Evolutionary conservation across 495 filamentous ascomycete genomes (phyloP), one percentile per base, ranked within the genome.

Genomic region (Hypoxylon trugodes): DNA sequence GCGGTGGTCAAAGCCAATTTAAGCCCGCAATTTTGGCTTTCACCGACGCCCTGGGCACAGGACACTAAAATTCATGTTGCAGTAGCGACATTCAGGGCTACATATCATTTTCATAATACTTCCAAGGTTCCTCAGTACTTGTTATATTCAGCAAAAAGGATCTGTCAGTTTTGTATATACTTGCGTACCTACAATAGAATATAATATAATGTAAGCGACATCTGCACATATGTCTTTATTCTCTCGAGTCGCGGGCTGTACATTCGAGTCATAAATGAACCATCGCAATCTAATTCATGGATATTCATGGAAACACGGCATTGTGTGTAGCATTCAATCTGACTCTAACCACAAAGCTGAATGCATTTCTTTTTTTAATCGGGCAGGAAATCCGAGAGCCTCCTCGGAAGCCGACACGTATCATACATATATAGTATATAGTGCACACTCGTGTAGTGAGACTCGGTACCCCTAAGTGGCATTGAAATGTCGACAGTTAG

Each of bases 1-100:
- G 25, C 21, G n/a, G 16, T 66, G 57, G 51, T 61, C 63, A 46
- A 49, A 59, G 64, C 64, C 18, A 24, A 9, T 16, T 21, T 9
- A 22, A 61, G 16, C 63, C 63, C 64, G 58, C 64, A 67, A 62
- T 59, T 62, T 67, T 67, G 58, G 24, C 64, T 67, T 59, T 62
- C 64, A 58, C 63, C 52, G 52, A 61, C 15, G 52, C 26, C 32
- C 40, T 67, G 53, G 52, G 18, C 40, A 61, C 51, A 55, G 32
- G 47, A 21, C 53, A 59, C 41, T 59, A 64, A 47, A 45, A 16
- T 22, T 37, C 33, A 28, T 26, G 7, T 21, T 37, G 26, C 12
- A 56, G 9, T n/a, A 47, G 43, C 42, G 16, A 9, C 13, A 22
- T 22, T n/a, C n/a, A n/a, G n/a, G n/a, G n/a, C n/a, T n/a, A n/a